These are phyloP conservation scores for Dactylellina sp. DNA, from an alignment of 2,329 filamentous ascomycete species.

Conservation along the genomic window DNA sequence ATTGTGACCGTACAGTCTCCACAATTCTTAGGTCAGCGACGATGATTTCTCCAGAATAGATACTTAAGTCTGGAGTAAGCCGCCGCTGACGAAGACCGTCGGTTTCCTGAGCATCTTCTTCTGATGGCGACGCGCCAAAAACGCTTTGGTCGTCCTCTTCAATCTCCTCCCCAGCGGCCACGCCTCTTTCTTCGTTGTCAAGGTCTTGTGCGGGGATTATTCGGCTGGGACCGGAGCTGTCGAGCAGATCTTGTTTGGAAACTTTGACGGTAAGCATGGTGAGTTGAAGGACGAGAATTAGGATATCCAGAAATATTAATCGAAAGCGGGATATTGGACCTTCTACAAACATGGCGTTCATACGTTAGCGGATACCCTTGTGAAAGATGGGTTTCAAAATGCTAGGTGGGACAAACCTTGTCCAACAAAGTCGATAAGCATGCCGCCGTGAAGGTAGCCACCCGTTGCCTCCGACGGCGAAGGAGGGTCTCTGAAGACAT, in stretches of 20 bases:
- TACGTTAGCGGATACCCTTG: conserved; percentile 17
- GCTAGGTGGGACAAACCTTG: conserved; percentile 65
- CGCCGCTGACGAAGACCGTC: conserved; percentile 19
- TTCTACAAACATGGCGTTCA: conserved; percentile 58
- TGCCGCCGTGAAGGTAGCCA: conserved; percentile 75
- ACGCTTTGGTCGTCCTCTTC: conserved; percentile 53
- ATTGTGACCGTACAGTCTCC: conserved; percentile 59
- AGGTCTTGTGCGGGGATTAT: conserved; percentile 65
- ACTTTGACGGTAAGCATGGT: conserved; percentile 74
- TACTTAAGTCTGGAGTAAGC: conserved; percentile 24
- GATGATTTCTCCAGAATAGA: conserved; percentile 59
- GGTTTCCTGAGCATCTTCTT: not conserved
- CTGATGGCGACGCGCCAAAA: conserved; percentile 29
- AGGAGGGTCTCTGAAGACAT: conserved; percentile 70
- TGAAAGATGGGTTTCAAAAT: not conserved
- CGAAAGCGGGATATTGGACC: conserved; percentile 71
- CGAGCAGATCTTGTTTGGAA: conserved; percentile 65
- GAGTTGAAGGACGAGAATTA: conserved; percentile 72
- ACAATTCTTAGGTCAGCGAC: conserved; percentile 58
- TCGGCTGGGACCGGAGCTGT: conserved; percentile 41
- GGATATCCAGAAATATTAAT: conserved; percentile 70
- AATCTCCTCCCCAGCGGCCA: conserved; percentile 59
- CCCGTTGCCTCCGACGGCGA: conserved; percentile 72
- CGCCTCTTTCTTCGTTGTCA: conserved; percentile 71
- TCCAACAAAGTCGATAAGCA: conserved; percentile 76